Percentiles rank a stretch among this genome's conserved stretches.
Evolutionary conservation across 2,329 filamentous ascomycete genomes (phyloP).

Genomic region (Alternaria triticina): DNA sequence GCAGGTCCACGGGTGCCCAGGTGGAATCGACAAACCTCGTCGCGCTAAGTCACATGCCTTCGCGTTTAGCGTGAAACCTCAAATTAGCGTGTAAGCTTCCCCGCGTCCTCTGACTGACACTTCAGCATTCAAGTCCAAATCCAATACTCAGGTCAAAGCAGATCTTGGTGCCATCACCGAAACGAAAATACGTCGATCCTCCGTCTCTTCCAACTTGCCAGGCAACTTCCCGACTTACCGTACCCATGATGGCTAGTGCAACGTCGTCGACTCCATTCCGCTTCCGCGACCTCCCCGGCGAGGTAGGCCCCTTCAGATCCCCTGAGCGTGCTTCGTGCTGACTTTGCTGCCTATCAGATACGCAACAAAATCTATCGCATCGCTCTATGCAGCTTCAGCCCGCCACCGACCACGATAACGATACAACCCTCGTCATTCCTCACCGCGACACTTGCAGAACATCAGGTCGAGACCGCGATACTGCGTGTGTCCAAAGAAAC

Average conservation of each 20-base stretch:
- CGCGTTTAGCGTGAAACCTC: background rate
- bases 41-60: background rate
- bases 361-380: conserved; percentile 4
- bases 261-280: background rate
- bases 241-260: background rate
- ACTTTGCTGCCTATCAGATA: background rate
- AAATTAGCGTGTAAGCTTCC: background rate
- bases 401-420: background rate
- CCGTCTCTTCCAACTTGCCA: background rate
- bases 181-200: too few relatives aligned
- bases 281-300: conserved; percentile 8
- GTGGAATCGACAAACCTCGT: background rate
- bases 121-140: background rate
- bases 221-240: background rate
- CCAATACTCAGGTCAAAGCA: background rate
- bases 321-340: background rate
- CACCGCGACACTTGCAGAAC: background rate
- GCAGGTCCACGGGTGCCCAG: too few relatives aligned
- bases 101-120: background rate
- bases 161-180: background rate
- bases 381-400: background rate
- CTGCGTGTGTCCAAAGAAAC: conserved; percentile 1
- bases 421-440: background rate
- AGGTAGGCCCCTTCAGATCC: background rate
- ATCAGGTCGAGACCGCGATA: background rate